Conservation (phyloP, 2,329 filamentous ascomycete species). For the Diaporthe eres region DNA sequence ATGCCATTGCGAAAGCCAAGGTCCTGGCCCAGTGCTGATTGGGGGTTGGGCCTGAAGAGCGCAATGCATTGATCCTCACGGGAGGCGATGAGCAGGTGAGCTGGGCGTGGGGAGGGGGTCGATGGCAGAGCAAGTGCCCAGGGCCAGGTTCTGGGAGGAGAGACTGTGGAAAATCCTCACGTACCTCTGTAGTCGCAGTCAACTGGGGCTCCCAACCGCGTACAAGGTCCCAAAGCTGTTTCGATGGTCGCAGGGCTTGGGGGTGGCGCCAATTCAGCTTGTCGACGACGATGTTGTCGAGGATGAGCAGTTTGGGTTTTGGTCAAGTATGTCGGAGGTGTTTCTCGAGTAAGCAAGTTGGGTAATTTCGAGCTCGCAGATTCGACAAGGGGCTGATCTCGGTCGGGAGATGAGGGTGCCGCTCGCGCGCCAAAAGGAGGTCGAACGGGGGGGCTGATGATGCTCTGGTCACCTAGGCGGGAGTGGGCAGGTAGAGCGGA, state of each 20-base stretch:
- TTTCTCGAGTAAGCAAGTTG: slow-evolving; percentile 23
- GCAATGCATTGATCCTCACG: neutral
- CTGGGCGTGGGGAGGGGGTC: neutral
- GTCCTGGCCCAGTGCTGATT: slow-evolving; percentile 1
- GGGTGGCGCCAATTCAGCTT: slow-evolving; percentile 19
- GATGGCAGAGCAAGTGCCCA: neutral
- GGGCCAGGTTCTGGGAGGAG: neutral
- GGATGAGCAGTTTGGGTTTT: neutral
- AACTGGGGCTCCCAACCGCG: slow-evolving; percentile 33
- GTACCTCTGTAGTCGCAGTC: slow-evolving; percentile 38
- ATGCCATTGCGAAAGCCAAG: slow-evolving; percentile 23
- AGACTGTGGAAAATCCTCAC: slow-evolving; percentile 4
- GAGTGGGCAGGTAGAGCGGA: slow-evolving; percentile 28
- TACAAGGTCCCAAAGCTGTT: slow-evolving; percentile 28
- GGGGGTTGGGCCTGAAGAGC: neutral
- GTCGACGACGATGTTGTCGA: slow-evolving; percentile 31
- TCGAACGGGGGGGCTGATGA: slow-evolving; percentile 37
- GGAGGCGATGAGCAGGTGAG: slow-evolving; percentile 1
- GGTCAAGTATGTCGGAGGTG: slow-evolving; percentile 15
- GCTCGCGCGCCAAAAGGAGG: slow-evolving; percentile 37
- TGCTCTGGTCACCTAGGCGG: slow-evolving; percentile 16
- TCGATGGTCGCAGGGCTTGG: slow-evolving; percentile 25
- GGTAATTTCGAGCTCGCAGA: slow-evolving; percentile 34
- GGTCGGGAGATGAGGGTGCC: slow-evolving; percentile 35
- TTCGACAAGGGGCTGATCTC: slow-evolving; percentile 35